These are phyloP conservation scores for Solanum neorickii DNA, from an alignment of 257 asterid genomes.

Conservation along the genomic window DNA sequence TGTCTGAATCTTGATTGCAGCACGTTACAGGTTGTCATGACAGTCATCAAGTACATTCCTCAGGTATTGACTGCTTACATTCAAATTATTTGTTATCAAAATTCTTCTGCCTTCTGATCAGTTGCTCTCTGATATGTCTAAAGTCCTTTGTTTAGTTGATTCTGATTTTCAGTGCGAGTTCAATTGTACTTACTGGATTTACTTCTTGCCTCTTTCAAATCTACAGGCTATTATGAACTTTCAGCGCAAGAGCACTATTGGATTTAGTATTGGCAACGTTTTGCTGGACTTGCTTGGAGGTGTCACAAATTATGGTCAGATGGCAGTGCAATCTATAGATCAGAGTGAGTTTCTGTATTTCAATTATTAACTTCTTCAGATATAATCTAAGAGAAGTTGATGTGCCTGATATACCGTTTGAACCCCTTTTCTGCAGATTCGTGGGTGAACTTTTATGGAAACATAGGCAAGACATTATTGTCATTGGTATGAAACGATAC, in stretches of 20 bases:
- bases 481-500: slow-evolving; percentile 53
- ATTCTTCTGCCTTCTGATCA: neutral
- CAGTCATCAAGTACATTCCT: slow-evolving; percentile 83
- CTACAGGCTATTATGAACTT: slow-evolving; percentile 63
- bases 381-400: neutral
- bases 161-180: neutral
- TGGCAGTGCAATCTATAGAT: slow-evolving; percentile 83
- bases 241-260: slow-evolving; percentile 75
- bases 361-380: neutral
- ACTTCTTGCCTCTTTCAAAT: neutral
- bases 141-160: neutral
- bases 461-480: slow-evolving; percentile 84
- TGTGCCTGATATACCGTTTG: neutral
- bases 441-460: slow-evolving; percentile 85
- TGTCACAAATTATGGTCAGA: slow-evolving; percentile 61
- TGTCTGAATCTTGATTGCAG: slow-evolving; percentile 27
- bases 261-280: slow-evolving; percentile 91
- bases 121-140: neutral
- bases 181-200: neutral
- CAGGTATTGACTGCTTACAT: slow-evolving; percentile 40
- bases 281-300: slow-evolving; percentile 87
- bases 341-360: slow-evolving; percentile 47
- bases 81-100: neutral
- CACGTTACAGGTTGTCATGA: slow-evolving; percentile 76
- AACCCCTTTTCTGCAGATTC: slow-evolving; percentile 38